Conservation (phyloP, 2,329 filamentous ascomycete genomes). For the Sporothrix variecibatus region DNA sequence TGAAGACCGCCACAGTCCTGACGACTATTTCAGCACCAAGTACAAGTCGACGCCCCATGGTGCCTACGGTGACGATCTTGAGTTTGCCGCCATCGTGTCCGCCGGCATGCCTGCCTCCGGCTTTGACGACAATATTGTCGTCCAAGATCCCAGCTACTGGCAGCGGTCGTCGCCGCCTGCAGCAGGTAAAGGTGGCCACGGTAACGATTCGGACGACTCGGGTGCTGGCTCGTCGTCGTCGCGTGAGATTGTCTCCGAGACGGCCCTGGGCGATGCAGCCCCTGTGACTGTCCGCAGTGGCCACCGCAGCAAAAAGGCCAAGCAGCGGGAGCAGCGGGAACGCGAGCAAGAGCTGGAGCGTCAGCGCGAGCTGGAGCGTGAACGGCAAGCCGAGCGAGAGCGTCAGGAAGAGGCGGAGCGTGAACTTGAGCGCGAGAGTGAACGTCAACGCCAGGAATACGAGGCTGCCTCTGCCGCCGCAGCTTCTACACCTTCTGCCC, state of each 20-base stretch:
- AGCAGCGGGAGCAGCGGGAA: conserved; percentile 14
- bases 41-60: neutral
- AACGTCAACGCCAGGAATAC: neutral
- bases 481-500: neutral
- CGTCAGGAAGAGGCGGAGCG: conserved; percentile 37
- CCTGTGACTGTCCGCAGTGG: conserved; percentile 16
- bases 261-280: conserved; percentile 29
- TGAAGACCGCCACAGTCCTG: neutral
- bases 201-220: conserved; percentile 41
- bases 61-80: conserved; percentile 58
- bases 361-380: neutral
- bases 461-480: neutral
- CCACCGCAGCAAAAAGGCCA: conserved; percentile 25
- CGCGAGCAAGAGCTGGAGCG: neutral
- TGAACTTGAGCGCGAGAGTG: neutral
- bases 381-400: neutral
- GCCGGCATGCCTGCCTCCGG: conserved; percentile 69
- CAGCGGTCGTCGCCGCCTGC: conserved; percentile 65
- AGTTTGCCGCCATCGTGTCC: conserved; percentile 69
- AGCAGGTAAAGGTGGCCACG: conserved; percentile 29
- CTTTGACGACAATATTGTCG: conserved; percentile 70
- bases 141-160: conserved; percentile 64
- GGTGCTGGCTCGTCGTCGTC: conserved; percentile 15
- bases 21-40: conserved; percentile 31
- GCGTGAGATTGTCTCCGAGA: conserved; percentile 30